Evolutionary conservation across 495 filamentous ascomycete species (phyloP).

Genomic region (Hyaloscypha hepaticicola): DNA sequence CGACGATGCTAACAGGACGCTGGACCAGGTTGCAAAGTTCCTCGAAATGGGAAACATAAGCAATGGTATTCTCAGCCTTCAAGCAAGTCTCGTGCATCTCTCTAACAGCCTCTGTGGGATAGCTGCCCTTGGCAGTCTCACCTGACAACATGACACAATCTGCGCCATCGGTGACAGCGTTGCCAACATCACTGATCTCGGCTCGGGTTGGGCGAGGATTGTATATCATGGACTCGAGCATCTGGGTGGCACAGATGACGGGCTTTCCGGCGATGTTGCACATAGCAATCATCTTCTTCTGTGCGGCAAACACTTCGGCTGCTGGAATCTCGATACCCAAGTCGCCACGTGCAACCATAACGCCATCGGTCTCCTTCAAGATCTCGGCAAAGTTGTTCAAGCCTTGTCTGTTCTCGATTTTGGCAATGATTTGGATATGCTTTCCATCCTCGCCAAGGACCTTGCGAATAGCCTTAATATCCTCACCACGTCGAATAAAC

Average conservation of each 20-base stretch:
- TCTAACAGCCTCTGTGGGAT: conserved; percentile 85
- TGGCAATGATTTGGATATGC: conserved; percentile 99
- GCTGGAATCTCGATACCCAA: conserved; percentile 98
- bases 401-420: conserved; percentile 99
- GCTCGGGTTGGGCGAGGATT: conserved; percentile 97
- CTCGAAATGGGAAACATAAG: conserved; percentile 94
- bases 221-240: conserved; percentile 99
- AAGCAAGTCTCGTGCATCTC: conserved; percentile 99
- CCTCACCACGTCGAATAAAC: conserved; percentile 89
- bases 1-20: conserved; percentile 78
- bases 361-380: conserved; percentile 91
- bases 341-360: conserved; percentile 99
- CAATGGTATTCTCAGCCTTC: conserved; percentile 92
- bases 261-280: conserved; percentile 99
- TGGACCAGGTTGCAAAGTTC: conserved; percentile 81
- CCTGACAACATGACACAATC: conserved; percentile 99
- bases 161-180: conserved; percentile 94
- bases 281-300: conserved; percentile 99
- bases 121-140: conserved; percentile 96
- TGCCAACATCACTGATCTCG: conserved; percentile 97
- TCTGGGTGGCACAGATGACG: conserved; percentile 84
- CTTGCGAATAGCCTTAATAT: conserved; percentile 88
- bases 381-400: conserved; percentile 98
- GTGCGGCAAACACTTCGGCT: conserved; percentile 96
- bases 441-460: conserved; percentile 90